A percentile compares a stretch with the other conserved stretches of the same genome.
phyloP scores from a whole-genome alignment of 306 rosid genomes.

The Sechiopsis laciniata region DNA sequence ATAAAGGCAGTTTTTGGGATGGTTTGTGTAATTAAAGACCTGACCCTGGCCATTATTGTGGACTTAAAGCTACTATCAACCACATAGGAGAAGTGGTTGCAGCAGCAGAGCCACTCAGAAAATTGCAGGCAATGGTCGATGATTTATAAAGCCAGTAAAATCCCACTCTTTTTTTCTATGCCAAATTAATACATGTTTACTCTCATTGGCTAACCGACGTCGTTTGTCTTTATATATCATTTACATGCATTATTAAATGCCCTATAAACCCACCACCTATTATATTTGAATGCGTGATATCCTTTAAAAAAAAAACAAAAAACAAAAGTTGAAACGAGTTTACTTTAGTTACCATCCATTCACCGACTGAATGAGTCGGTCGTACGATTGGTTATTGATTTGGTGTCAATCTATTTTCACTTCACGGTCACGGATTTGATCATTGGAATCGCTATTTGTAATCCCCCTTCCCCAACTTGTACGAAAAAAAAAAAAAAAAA shows the following conservation, averaged over 20 bases:
- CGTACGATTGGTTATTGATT: no score
- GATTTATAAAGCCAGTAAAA: neutral
- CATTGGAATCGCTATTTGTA: no score
- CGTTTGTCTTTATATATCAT: neutral
- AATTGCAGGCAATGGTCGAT: neutral
- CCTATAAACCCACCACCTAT: neutral
- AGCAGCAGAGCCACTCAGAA: neutral
- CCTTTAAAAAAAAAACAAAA: no score
- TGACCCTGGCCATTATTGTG: neutral
- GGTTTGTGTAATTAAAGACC: neutral
- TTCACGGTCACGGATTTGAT: no score
- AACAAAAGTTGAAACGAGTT: no score
- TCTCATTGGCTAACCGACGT: neutral
- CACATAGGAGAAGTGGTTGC: neutral
- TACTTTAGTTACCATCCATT: no score
- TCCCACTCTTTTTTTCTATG: neutral
- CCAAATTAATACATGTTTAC: neutral
- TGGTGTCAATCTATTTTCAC: no score
- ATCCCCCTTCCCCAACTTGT: no score
- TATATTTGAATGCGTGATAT: no score
- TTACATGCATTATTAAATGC: neutral
- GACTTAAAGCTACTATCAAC: neutral
- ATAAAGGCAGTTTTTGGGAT: neutral
- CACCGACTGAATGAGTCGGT: no score
- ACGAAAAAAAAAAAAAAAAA: no score